phyloP scores from a whole-genome alignment of 495 filamentous ascomycete species.

The Bathelium albidoporum region DNA sequence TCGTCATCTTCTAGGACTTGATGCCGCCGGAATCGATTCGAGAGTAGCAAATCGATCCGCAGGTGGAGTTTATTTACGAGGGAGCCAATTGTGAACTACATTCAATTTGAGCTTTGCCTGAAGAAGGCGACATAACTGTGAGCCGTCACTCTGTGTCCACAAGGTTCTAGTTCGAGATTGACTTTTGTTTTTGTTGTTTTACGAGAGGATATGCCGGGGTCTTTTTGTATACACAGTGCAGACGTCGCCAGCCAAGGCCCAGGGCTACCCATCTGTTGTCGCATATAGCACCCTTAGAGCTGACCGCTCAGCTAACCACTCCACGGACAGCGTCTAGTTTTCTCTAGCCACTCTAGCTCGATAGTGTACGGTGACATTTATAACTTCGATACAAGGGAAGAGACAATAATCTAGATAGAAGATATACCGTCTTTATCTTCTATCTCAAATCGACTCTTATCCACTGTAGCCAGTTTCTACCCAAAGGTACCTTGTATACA shows the following conservation, averaged over 20 bases:
- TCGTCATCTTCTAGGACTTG: too few species aligned
- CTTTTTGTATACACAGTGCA: neutral
- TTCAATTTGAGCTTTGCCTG: too few species aligned
- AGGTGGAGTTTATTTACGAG: too few species aligned
- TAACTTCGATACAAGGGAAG: neutral
- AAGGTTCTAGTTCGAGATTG: neutral
- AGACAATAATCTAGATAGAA: neutral
- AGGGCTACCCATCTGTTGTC: neutral
- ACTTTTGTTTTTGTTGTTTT: neutral
- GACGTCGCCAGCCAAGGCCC: neutral
- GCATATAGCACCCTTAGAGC: neutral
- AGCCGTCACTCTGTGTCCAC: too few species aligned
- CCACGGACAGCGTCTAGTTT: neutral
- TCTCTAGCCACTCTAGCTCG: neutral
- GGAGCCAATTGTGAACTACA: too few species aligned
- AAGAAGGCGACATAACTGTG: too few species aligned
- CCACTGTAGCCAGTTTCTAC: neutral
- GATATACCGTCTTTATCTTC: neutral
- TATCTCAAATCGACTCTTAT: neutral
- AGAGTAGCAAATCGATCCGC: too few species aligned
- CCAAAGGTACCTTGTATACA: neutral
- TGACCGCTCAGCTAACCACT: neutral
- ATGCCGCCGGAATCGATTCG: too few species aligned
- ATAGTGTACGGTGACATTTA: neutral
- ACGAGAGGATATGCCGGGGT: neutral